Evolutionary conservation across 176 grass and related monocot genomes (phyloP).

Genomic region (Thinopyrum elongatum): DNA sequence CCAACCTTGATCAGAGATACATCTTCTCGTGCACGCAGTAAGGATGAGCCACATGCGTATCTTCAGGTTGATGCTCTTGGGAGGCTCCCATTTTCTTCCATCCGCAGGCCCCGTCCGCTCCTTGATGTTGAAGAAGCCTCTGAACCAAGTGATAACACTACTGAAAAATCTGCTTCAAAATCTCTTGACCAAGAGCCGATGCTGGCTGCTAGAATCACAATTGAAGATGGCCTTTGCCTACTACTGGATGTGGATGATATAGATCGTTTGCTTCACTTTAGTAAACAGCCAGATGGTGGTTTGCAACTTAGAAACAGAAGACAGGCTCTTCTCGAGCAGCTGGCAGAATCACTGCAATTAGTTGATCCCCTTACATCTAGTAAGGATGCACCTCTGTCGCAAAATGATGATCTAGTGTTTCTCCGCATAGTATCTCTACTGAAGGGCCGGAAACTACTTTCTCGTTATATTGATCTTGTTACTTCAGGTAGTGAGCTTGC

Average conservation of each 20-base stretch:
- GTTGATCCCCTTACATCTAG: constrained; percentile 70
- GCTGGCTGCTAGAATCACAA: constrained; percentile 80
- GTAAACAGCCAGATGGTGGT: constrained; percentile 62
- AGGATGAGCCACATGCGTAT: constrained; percentile 84
- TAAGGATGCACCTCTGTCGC: constrained; percentile 36
- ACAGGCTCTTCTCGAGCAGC: constrained; percentile 57
- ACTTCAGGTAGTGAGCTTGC: constrained; percentile 46
- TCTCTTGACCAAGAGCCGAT: constrained; percentile 82
- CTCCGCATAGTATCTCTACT: constrained; percentile 75
- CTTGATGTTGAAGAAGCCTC: constrained; percentile 75
- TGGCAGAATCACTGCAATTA: constrained; percentile 72
- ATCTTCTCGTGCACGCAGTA: constrained; percentile 44
- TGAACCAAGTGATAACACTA: constrained; percentile 25
- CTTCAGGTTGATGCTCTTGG: constrained; percentile 91
- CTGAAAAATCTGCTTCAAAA: constrained; percentile 50
- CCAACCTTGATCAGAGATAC: constrained; percentile 64
- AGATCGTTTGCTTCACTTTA: constrained; percentile 71
- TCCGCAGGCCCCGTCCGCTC: constrained; percentile 73
- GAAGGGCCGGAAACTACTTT: constrained; percentile 76
- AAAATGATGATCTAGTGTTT: constrained; percentile 67
- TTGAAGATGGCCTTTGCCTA: constrained; percentile 76
- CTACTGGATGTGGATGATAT: constrained; percentile 87
- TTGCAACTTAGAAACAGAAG: constrained; percentile 59
- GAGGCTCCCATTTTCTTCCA: constrained; percentile 82
- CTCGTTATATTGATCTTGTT: constrained; percentile 61